Percentiles rank a stretch among this genome's conserved stretches.
These are phyloP conservation scores for Sedum album DNA, from an alignment of 164 flowering plant genomes.

Conservation along the genomic window DNA sequence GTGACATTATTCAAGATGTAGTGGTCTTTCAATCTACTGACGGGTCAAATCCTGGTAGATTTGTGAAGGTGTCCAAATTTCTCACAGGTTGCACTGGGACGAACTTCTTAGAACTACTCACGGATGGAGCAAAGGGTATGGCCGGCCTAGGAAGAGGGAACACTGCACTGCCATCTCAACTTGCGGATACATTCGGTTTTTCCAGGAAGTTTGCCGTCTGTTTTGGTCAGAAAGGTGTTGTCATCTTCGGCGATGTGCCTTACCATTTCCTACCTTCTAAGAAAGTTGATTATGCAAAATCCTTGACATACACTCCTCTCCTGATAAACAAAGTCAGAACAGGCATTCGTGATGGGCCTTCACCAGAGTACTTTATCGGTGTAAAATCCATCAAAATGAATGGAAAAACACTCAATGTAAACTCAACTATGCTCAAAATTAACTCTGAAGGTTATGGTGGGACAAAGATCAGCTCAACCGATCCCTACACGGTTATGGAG, in stretches of 20 bases:
- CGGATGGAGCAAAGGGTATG: constrained; percentile 18
- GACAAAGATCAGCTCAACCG: constrained; percentile 43
- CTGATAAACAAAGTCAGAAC: constrained; percentile 17
- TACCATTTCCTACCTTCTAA: constrained; percentile 1
- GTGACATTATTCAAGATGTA: constrained; percentile 5
- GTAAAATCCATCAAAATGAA: constrained; percentile 24
- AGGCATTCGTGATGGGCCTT: constrained; percentile 6
- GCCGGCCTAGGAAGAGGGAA: constrained; percentile 15
- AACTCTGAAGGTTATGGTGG: constrained; percentile 28
- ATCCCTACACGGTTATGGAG: constrained; percentile 39
- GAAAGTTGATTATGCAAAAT: constrained; percentile 11
- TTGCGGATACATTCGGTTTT: constrained; percentile 13
- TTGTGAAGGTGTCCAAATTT: constrained; percentile 8
- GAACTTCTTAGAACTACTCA: constrained; percentile 6
- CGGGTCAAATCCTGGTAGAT: constrained; percentile 9
- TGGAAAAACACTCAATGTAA: constrained; percentile 13
- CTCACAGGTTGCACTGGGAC: constrained; percentile 13
- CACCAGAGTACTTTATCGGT: constrained; percentile 30
- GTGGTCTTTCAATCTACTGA: constrained; percentile 15
- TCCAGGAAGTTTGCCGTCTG: constrained; percentile 18
- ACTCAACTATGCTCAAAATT: constrained; percentile 17
- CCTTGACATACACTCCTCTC: constrained; percentile 18
- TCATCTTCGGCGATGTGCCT: constrained; percentile 14
- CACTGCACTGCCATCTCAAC: constrained; percentile 11
- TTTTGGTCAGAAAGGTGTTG: constrained; percentile 15